These are phyloP conservation scores for Prunus kanzakura DNA, from an alignment of 306 rosid genomes.

Conservation along the genomic window DNA sequence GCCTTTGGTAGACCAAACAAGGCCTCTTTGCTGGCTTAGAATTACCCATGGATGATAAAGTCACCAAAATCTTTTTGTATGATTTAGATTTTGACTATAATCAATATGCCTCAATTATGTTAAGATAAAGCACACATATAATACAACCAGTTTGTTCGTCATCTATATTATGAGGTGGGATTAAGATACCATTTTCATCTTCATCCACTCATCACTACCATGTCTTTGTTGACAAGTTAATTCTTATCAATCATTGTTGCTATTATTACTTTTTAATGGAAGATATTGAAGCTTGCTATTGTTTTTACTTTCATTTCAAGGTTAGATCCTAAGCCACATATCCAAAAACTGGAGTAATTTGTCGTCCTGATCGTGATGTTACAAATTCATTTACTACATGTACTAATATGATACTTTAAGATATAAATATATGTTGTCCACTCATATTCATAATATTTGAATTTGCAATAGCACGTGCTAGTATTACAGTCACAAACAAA, in stretches of 20 bases:
- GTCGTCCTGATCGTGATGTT: too few species aligned
- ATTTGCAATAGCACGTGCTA: too few species aligned
- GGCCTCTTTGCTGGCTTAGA: not conserved
- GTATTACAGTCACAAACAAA: too few species aligned
- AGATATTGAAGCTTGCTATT: not conserved
- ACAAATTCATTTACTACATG: too few species aligned
- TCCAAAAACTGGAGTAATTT: too few species aligned
- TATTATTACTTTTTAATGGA: not conserved
- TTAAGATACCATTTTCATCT: not conserved
- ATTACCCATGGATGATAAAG: not conserved
- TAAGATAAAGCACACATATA: not conserved
- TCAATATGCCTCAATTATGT: constrained; percentile 2
- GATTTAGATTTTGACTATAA: constrained; percentile 17
- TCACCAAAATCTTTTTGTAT: not conserved
- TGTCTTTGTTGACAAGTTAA: not conserved
- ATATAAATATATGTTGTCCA: too few species aligned
- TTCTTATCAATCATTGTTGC: not conserved
- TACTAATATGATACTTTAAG: too few species aligned
- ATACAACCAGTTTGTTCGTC: not conserved
- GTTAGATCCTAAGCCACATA: too few species aligned
- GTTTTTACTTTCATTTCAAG: not conserved
- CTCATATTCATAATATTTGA: too few species aligned
- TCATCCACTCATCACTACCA: not conserved
- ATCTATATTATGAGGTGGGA: not conserved
- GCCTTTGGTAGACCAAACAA: too few species aligned